Percentiles rank a stretch among this genome's conserved stretches.
Conservation (phyloP, 2,329 filamentous ascomycete species). For the Diaporthe ampelina region DNA sequence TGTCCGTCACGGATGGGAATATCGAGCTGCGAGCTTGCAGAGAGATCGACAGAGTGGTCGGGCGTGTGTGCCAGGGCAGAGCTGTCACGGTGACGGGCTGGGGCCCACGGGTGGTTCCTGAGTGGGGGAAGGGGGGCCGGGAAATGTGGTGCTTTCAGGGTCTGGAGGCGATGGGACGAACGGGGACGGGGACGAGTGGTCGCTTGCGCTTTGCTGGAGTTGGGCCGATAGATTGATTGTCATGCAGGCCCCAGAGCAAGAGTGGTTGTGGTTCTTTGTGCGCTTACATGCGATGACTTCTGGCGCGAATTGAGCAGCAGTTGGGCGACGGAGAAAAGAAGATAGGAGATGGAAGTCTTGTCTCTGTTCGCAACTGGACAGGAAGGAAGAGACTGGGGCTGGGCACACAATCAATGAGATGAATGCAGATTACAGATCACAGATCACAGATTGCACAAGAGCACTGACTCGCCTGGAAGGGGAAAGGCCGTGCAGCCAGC, state of each 20-base stretch:
- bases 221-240: slow-evolving; percentile 8
- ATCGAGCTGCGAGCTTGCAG: slow-evolving; percentile 11
- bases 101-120: slow-evolving; percentile 29
- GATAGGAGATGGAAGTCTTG: background rate
- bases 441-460: slow-evolving; percentile 30
- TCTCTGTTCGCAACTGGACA: background rate
- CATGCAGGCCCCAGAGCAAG: background rate
- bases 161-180: slow-evolving; percentile 13
- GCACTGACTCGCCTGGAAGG: slow-evolving; percentile 28
- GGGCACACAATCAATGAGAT: slow-evolving; percentile 18
- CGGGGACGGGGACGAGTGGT: background rate
- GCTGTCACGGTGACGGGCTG: slow-evolving; percentile 25
- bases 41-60: slow-evolving; percentile 20
- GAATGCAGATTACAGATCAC: slow-evolving; percentile 20
- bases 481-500: slow-evolving; percentile 22
- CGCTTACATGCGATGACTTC: background rate
- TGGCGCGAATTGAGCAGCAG: background rate
- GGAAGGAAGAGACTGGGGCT: slow-evolving; percentile 14
- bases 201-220: background rate
- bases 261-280: background rate
- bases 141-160: slow-evolving; percentile 29
- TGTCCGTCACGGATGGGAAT: background rate
- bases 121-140: slow-evolving; percentile 22
- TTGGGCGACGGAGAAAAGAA: background rate
- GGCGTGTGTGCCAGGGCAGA: slow-evolving; percentile 19